These are phyloP conservation scores for Zygoascus sp. DNA, from an alignment of 1,139 yeast species.

Conservation along the genomic window DNA sequence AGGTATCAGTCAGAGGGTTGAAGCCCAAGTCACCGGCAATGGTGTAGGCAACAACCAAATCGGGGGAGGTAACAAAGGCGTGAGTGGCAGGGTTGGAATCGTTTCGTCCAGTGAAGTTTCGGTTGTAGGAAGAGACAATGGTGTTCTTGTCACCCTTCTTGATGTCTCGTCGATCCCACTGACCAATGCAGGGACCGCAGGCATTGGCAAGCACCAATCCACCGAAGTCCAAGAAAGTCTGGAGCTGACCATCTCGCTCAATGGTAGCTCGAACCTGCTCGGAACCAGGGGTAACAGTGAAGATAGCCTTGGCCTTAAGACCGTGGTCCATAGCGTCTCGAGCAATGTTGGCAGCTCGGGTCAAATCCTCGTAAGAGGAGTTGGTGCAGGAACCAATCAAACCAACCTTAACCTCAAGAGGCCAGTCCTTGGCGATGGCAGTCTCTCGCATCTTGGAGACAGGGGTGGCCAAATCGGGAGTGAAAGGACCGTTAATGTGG, in stretches of 20 bases:
- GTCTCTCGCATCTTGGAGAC: conserved; percentile 87
- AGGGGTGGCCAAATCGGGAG: conserved; percentile 98
- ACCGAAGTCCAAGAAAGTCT: conserved; percentile 76
- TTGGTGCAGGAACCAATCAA: conserved; percentile 97
- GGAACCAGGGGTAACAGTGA: conserved; percentile 96
- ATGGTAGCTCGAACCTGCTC: conserved; percentile 97
- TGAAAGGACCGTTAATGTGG: conserved; percentile 97
- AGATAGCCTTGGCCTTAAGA: conserved; percentile 85
- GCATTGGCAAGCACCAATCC: conserved; percentile 94
- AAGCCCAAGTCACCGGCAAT: conserved; percentile 86
- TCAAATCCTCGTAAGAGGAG: conserved; percentile 96
- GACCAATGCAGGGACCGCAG: conserved; percentile 99
- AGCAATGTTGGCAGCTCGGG: conserved; percentile 85
- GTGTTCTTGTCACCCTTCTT: conserved; percentile 85
- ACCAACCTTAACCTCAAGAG: conserved; percentile 82
- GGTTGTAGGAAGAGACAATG: conserved; percentile 90
- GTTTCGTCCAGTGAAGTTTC: conserved; percentile 95
- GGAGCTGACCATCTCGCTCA: conserved; percentile 85
- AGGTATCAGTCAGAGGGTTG: conserved; percentile 80
- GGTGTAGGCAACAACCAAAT: conserved; percentile 93
- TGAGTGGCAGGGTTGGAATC: conserved; percentile 96
- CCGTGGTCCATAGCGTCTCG: conserved; percentile 82
- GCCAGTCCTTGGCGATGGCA: conserved; percentile 89
- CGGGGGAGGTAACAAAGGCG: conserved; percentile 96
- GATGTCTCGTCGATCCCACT: conserved; percentile 74